These are phyloP conservation scores for Plantago ovata DNA, from an alignment of 257 asterid species.

Conservation along the genomic window DNA sequence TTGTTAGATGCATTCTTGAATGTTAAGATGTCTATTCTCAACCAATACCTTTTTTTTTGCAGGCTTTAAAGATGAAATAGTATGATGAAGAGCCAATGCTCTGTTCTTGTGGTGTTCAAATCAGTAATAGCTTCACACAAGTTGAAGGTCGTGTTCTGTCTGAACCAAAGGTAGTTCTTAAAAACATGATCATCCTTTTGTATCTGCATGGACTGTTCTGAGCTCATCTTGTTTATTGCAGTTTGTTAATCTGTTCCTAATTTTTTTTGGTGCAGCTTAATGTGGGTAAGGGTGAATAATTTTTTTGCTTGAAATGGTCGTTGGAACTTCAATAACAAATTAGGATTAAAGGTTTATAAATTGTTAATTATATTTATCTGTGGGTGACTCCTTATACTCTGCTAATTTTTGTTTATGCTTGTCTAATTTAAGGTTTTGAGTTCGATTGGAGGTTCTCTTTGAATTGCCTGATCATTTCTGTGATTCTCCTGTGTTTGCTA, in stretches of 20 bases:
- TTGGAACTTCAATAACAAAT: conserved; percentile 80
- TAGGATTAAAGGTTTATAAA: no score
- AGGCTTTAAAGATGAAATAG: conserved; percentile 75
- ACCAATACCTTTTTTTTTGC: conserved; percentile 17
- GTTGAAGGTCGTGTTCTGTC: conserved; percentile 80
- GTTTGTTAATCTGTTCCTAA: neutral
- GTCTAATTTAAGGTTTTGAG: no score
- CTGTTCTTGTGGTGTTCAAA: conserved; percentile 68
- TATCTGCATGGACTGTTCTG: no score
- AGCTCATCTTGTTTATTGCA: neutral
- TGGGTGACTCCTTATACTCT: no score
- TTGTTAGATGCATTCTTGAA: no score
- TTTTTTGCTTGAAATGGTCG: conserved; percentile 72
- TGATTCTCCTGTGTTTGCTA: no score
- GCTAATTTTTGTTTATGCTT: no score
- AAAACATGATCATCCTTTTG: neutral
- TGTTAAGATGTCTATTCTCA: no score
- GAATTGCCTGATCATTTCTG: no score
- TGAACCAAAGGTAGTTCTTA: conserved; percentile 56
- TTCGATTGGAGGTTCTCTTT: no score
- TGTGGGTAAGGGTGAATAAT: conserved; percentile 74
- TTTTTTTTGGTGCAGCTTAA: conserved; percentile 46
- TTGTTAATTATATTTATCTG: no score
- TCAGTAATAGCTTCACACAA: conserved; percentile 57
- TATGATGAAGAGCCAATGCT: conserved; percentile 82